Base-by-base conservation (phyloP, 305 asterid genomes). In the Rubia balearica region DNA sequence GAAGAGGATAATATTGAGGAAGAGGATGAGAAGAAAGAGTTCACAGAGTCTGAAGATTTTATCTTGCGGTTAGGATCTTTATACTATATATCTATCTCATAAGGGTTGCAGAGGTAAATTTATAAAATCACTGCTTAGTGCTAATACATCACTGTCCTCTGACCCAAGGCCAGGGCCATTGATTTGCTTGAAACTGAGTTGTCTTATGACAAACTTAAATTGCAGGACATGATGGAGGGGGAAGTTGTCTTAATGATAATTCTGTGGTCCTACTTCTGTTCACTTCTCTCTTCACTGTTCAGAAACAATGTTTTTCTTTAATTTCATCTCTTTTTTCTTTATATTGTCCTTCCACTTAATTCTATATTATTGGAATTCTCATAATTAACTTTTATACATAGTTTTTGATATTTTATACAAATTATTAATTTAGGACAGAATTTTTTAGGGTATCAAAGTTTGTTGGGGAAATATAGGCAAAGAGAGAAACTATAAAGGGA, bases 1-100 rank as follows among this genome's bases (percentile, higher is more conserved):
- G 99, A 95, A 81, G 99, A 95, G 78, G 99, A 95, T 78, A 79
- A 85, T 6, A 82, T 71, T 71, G 97, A 90, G 0, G 93, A 86
- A 69, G 96, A 88, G 80, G 96, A 90, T 70, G 95, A 87, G 74
- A 91, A 91, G 86, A 87, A 78, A 80, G 98, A 85, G 78, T 95
- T 95, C 82, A 76, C 76, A 10, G 94, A 88, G 67, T 85, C 88
- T 67, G 98, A 95, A 87, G 98, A 95, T 80, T 83, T 83, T 75
- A 89, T 95, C 78, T 76, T 91, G 84, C 82, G 99, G 99, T 91
- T 77, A 77, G 96, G 85, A 77, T 65, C 80, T 55, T 21, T 69
- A 61, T 56, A 67, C 30, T 22, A 55, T 75, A 49, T 75, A 77
- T 71, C 74, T 57, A 67, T 56, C 7, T 64, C 59, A 22, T 71